These are phyloP conservation scores for Apiotrichum domesticum DNA, from an alignment of 1,284 basidiomycete genomes.

Conservation along the genomic window DNA sequence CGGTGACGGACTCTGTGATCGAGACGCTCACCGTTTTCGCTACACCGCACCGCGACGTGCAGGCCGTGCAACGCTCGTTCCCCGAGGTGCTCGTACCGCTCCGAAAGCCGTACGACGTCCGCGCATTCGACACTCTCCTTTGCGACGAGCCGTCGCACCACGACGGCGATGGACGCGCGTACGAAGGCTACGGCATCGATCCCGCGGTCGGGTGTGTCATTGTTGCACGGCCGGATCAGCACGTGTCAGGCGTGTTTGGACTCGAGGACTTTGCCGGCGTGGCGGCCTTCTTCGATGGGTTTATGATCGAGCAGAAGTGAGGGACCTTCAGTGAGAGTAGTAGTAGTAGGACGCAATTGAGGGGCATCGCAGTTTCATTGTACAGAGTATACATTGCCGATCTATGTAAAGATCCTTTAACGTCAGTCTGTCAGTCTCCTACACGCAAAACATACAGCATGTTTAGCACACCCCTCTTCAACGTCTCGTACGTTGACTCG, in stretches of 20 bases:
- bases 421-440: too few species aligned
- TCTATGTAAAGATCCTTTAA: too few species aligned
- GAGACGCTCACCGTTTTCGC: constrained; percentile 20
- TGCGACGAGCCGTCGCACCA: constrained; percentile 36
- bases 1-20: constrained; percentile 19
- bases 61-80: constrained; percentile 7
- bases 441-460: too few species aligned
- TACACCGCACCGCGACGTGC: constrained; percentile 15
- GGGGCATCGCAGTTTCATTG: too few species aligned
- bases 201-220: constrained; percentile 37
- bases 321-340: too few species aligned
- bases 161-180: constrained; percentile 40
- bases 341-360: too few species aligned
- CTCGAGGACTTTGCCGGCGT: constrained; percentile 7
- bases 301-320: constrained; percentile 8
- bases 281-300: constrained; percentile 7
- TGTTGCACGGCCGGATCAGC: constrained; percentile 42
- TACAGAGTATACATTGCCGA: too few species aligned
- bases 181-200: constrained; percentile 41
- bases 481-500: too few species aligned
- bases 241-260: constrained; percentile 24
- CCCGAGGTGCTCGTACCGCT: constrained; percentile 16
- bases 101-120: constrained; percentile 14
- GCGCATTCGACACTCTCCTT: constrained; percentile 25
- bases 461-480: too few species aligned